Conservation (phyloP, 257 asterid genomes). For the Solanum habrochaites region DNA sequence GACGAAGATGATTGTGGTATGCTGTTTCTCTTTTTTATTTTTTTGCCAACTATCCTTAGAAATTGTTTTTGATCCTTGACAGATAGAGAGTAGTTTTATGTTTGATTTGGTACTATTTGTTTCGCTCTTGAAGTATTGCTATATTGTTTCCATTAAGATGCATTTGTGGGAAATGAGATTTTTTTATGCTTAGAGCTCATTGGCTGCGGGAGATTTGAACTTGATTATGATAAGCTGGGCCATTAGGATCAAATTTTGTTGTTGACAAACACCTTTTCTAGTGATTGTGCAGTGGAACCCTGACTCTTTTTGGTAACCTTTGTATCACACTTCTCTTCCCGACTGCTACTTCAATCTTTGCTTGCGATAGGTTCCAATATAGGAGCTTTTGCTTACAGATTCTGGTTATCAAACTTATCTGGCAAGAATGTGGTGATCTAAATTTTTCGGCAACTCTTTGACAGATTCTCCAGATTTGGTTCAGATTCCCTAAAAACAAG, state of each 20-base stretch:
- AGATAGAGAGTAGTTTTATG: neutral
- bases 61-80: neutral
- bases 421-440: neutral
- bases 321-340: neutral
- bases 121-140: neutral
- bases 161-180: neutral
- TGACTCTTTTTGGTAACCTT: neutral
- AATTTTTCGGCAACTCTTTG: neutral
- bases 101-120: neutral
- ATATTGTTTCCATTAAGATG: neutral
- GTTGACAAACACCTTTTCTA: neutral
- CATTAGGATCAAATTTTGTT: neutral
- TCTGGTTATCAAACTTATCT: neutral
- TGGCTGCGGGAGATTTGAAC: neutral
- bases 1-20: conserved; percentile 60
- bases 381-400: neutral
- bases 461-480: neutral
- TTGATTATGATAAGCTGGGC: neutral
- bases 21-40: neutral
- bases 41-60: neutral
- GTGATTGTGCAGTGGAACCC: neutral
- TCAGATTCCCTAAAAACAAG: neutral
- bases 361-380: neutral
- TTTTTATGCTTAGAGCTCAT: neutral
- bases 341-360: neutral